Base-by-base conservation (phyloP, 2,329 filamentous ascomycete species). In the Nemania sp. region DNA sequence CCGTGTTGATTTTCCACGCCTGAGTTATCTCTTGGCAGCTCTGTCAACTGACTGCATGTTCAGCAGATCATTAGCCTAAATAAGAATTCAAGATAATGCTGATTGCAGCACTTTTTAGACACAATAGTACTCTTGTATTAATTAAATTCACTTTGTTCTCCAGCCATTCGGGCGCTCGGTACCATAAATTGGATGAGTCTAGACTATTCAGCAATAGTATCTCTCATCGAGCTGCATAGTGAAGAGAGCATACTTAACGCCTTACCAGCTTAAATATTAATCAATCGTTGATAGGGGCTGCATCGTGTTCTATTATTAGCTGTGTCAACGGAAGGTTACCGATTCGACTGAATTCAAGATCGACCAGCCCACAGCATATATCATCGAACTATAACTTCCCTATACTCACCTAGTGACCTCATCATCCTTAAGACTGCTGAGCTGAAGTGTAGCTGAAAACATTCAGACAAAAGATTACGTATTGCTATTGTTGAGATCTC, bases 61-160 rank as follows among this genome's bases (percentile, higher is more conserved):
- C 29, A 64, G 20, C 24, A 35, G 55, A 29, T 38, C 51, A 68
- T 68, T 64, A 68, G 65, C 55, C 65, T 68, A 68, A 68, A 61
- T 68, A 10, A 56, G 13, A 45, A 52, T 24, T 1, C 41, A 60
- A 43, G 32, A 20, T 8, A 24, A 52, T 41, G 18, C 29, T 55
- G 6, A 13, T 41, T 59, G 27, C 26, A 32, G 24, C 13, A 10
- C 32, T 61, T 55, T 18, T 51, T 38, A 24, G 11, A 56, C 64
- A 27, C 26, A 20, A 27, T n/a, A 3, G 35, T 53, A 54, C 32
- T 2, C 32, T 7, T 24, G 22, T 32, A 54, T 52, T 58, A 26
- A 54, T 62, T 65, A 49, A 61, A 29, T 38, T 10, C 26, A 29
- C 43, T 8, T 26, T 54, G 8, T 3, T 13, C 20, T 53, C 3